phyloP scores from a whole-genome alignment of 208 protist genomes.

The Wallacemonas sp. region DNA sequence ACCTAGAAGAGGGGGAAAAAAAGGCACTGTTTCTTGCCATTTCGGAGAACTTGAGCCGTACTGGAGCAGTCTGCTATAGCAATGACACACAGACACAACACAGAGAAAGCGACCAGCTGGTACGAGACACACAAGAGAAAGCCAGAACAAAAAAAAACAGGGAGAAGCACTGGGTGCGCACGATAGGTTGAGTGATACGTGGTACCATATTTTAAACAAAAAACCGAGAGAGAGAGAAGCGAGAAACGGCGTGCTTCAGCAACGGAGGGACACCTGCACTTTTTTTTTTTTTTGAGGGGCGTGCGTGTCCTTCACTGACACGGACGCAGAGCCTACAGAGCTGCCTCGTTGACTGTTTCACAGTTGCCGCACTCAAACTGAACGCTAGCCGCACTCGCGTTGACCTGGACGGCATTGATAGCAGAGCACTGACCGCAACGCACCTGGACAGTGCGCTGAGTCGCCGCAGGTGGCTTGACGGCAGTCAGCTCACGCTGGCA shows the following conservation, averaged over 20 bases:
- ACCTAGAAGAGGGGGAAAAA: no score
- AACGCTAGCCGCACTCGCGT: slow-evolving; percentile 34
- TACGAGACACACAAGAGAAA: slow-evolving; percentile 17
- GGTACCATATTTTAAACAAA: no score
- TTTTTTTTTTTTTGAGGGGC: no score
- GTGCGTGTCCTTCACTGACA: no score
- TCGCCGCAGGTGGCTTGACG: neutral
- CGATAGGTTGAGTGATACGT: no score
- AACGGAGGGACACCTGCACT: no score
- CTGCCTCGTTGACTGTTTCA: slow-evolving; percentile 62
- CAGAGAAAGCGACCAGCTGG: neutral
- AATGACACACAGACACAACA: no score
- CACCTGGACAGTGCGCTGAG: slow-evolving; percentile 55
- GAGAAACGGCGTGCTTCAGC: no score
- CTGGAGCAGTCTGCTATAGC: no score
- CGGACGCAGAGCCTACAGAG: no score
- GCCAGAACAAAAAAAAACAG: slow-evolving; percentile 16
- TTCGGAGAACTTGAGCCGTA: no score
- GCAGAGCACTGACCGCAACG: slow-evolving; percentile 64
- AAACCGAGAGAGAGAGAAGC: neutral
- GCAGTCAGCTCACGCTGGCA: slow-evolving; percentile 54
- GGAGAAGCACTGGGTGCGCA: neutral
- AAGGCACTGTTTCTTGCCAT: no score
- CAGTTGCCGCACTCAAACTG: slow-evolving; percentile 82
- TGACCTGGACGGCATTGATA: slow-evolving; percentile 60